Evolutionary conservation across 306 rosid genomes (phyloP), one percentile per base, ranked within the genome.

Genomic region (Quercus parvula): DNA sequence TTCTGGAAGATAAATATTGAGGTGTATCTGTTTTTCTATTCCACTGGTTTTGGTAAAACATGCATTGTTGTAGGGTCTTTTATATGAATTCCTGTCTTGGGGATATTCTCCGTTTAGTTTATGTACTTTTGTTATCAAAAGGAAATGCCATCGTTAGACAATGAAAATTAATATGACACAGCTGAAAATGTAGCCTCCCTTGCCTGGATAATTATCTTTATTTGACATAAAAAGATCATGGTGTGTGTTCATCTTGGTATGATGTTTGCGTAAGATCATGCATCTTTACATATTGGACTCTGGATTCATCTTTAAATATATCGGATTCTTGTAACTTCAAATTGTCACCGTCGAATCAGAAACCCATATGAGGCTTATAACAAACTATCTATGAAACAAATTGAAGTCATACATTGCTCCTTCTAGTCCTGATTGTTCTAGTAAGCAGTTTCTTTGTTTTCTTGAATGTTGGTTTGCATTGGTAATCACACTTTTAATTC

Each of bases 181-280:
- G 52, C 54, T 68, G 25, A 35, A 63, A 3, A 20, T 20, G 33
- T 17, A 61, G 73, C 25, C 61, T 38, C 66, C 59, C 52, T 35
- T 67, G 57, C 30, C 66, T 79, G 70, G 71, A 44, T 73, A 6
- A 9, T 18, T 76, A 54, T 38, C 22, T 31, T 5, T 75, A 59
- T 69, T 51, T 52, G 71, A 51, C 82, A 72, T 58, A 46, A 66
- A 44, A 49, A 67, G 28, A 72, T 49, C 10, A 31, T 62, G 49
- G 27, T 69, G 27, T 61, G 27, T 72, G 31, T 52, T 80, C 68
- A 9, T 5, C 75, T 35, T 51, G 20, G 75, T 70, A 66, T 28
- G 35, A 57, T 22, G 18, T 28, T 17, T 31, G 24, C 19, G 19
- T 31, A 9, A 31, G 24, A 33, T 18, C 35, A 67, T 35, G 27